Evolutionary conservation across 1,139 yeast species (phyloP), one percentile per base, ranked within the genome.

Genomic region (Suhomyces bokatorum): DNA sequence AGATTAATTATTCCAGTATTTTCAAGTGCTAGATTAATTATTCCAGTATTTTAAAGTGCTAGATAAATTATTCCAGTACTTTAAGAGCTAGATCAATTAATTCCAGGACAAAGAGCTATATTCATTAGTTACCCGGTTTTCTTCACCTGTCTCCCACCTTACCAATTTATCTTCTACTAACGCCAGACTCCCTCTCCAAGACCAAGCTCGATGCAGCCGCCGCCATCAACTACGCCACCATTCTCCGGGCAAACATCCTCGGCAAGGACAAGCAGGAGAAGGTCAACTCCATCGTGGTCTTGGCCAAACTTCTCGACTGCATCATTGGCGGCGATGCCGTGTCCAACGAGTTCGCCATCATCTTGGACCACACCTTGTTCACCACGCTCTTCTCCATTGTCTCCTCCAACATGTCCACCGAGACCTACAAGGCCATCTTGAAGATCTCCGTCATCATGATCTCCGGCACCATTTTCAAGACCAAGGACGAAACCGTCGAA

Each of bases 231-330:
- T 73, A 70, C 57, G 73, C 75, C 36, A 51, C 62, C 20, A 59
- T 64, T 6, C 64, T 77, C 34, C 65, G 67, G 45, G 44, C 62
- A 11, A 70, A 73, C 39, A 74, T 77, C 40, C 58, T 73, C 45
- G 79, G 79, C 12, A 66, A 67, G 45, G 78, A 75, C 50, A 76
- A 77, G 50, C 75, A 75, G 52, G 82, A 77, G 49, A 76, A 75
- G 53, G 78, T 77, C 45, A 78, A 78, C 56, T 69, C 76, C 15
- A 77, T 79, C 10, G 79, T 78, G 12, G 80, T 78, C 7, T 63
- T 79, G 45, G 80, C 83, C 29, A 79, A 77, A 53, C 64, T 76
- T 30, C 63, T 78, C 43, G 83, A 79, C 45, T 70, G 73, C 49
- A 59, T 73, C 20, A 59, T 66, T 26, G 67, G 71, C 8, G 64